Evolutionary conservation across 495 filamentous ascomycete genomes (phyloP).

Genomic region (Podospora australis): DNA sequence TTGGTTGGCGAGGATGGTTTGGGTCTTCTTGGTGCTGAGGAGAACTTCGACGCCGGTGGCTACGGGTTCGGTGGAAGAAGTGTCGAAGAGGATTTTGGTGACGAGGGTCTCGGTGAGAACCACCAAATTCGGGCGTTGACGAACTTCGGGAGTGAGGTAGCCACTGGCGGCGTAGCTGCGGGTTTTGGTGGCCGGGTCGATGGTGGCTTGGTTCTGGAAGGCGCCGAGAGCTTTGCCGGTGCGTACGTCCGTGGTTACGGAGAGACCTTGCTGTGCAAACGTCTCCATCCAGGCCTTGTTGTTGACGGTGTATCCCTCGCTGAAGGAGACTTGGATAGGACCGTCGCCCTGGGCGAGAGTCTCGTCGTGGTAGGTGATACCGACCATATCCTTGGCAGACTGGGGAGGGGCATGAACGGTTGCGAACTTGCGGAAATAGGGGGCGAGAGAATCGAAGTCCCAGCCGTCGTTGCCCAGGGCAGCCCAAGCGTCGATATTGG

Average conservation of each 20-base stretch:
- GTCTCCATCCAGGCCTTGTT: constrained; percentile 34
- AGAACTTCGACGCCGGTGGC: constrained; percentile 33
- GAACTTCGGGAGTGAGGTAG: constrained; percentile 32
- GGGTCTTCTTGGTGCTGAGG: constrained; percentile 23
- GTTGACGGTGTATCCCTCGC: constrained; percentile 28
- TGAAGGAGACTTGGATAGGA: constrained; percentile 37
- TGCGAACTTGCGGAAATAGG: constrained; percentile 43
- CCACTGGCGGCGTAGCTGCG: constrained; percentile 33
- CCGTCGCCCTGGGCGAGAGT: constrained; percentile 26
- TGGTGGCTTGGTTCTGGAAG: constrained; percentile 37
- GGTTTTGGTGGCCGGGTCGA: constrained; percentile 35
- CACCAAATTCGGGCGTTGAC: constrained; percentile 37
- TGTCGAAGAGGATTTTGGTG: constrained; percentile 32
- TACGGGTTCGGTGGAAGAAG: constrained; percentile 9
- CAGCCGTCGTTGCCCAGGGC: constrained; percentile 49
- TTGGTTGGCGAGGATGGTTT: constrained; percentile 21
- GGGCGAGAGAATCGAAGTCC: constrained; percentile 42
- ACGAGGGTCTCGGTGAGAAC: constrained; percentile 43
- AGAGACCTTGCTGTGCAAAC: constrained; percentile 28
- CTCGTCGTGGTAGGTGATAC: constrained; percentile 29
- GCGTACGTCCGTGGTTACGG: constrained; percentile 32
- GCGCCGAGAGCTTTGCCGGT: constrained; percentile 37
- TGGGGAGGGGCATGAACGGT: constrained; percentile 26
- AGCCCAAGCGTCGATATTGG: constrained; percentile 48
- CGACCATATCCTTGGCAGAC: constrained; percentile 24